A percentile compares a stretch with the other conserved stretches of the same genome.
These are phyloP conservation scores for Sphagnurus paluster DNA, from an alignment of 1,284 basidiomycete species.

Conservation along the genomic window DNA sequence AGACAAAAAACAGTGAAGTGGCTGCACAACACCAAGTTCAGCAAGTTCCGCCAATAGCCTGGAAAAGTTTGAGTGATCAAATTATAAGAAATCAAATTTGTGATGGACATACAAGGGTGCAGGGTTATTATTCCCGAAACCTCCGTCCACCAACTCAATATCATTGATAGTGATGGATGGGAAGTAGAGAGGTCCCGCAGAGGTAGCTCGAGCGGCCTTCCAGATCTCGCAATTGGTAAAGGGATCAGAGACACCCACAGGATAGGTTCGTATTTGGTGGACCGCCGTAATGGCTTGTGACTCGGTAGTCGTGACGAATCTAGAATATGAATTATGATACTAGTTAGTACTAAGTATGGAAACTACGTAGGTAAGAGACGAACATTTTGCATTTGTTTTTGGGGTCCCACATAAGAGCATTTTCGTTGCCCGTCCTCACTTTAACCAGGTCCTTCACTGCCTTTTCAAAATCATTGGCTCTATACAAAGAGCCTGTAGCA, in stretches of 20 bases:
- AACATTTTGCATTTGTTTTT: constrained; percentile 16
- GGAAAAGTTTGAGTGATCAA: neutral
- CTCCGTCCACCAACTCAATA: constrained; percentile 29
- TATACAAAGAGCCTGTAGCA: constrained; percentile 22
- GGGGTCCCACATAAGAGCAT: constrained; percentile 13
- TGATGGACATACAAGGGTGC: constrained; percentile 16
- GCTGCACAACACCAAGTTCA: constrained; percentile 11
- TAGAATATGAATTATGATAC: neutral
- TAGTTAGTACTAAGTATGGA: neutral
- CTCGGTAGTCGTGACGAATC: constrained; percentile 16
- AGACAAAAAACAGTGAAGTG: constrained; percentile 10
- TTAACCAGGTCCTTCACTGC: constrained; percentile 15
- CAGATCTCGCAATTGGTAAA: constrained; percentile 28
- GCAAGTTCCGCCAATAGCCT: constrained; percentile 15
- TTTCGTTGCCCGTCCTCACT: constrained; percentile 14
- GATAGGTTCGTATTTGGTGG: constrained; percentile 24
- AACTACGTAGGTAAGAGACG: neutral
- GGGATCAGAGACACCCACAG: constrained; percentile 18
- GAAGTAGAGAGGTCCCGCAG: constrained; percentile 31
- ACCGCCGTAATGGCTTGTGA: constrained; percentile 3
- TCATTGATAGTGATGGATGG: constrained; percentile 23
- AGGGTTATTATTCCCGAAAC: constrained; percentile 28
- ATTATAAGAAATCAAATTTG: too few species aligned
- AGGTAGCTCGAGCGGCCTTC: constrained; percentile 32
- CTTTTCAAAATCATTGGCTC: constrained; percentile 11